Evolutionary conservation across 2,329 filamentous ascomycete genomes (phyloP).

Genomic region (Fusarium circinatum): DNA sequence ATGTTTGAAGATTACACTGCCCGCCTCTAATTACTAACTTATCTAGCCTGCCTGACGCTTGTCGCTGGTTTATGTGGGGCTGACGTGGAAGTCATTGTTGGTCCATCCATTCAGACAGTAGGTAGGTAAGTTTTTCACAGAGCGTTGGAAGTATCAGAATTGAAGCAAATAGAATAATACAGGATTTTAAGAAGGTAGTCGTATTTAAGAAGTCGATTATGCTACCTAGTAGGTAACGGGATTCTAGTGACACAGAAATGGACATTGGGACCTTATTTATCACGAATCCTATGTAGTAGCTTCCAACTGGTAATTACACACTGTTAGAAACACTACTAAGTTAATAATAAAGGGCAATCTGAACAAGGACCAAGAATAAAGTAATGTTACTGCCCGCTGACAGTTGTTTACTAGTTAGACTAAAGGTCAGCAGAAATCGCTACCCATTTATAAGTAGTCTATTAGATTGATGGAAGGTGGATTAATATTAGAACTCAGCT

Average conservation of each 20-base stretch:
- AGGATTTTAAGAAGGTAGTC: not conserved
- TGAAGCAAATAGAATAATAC: not conserved
- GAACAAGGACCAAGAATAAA: not conserved
- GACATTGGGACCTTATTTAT: not conserved
- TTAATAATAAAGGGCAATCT: not conserved
- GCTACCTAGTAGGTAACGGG: not conserved
- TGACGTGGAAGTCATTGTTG: not conserved
- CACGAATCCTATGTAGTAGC: not conserved
- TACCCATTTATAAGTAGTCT: not conserved
- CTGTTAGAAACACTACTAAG: no score
- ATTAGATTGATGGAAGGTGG: not conserved
- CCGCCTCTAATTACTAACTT: not conserved
- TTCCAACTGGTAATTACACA: not conserved
- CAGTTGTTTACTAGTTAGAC: not conserved
- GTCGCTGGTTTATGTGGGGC: constrained; percentile 8
- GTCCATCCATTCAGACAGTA: not conserved
- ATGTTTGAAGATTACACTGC: constrained; percentile 10
- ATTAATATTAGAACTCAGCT: not conserved
- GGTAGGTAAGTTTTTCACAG: not conserved
- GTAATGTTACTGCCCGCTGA: not conserved
- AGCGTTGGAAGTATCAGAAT: not conserved
- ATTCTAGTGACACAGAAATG: not conserved
- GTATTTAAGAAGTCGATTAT: not conserved
- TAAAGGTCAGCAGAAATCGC: not conserved
- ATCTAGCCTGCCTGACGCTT: constrained; percentile 5